Evolutionary conservation across 108 stramenopile species (phyloP), one percentile per base, ranked within the genome.

Genomic region (Stephanodiscus triporus): DNA sequence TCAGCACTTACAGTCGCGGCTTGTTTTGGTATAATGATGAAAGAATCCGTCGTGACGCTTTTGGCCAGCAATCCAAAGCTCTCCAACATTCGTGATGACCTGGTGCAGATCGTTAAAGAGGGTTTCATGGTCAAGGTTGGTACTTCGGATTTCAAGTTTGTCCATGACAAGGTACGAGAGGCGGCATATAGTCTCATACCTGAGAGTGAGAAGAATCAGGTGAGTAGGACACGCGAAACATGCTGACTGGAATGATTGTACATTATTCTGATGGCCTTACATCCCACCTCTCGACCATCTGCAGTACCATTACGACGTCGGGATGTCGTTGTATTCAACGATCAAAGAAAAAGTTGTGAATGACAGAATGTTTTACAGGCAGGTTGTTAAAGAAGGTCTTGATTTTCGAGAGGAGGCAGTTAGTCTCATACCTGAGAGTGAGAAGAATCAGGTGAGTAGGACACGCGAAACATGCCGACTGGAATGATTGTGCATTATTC

Each of bases 171-270:
- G 51, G 67, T 86, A 14, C 76, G 70, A 45, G 83, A 86, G 67
- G 85, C 85, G 29, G 85, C 85, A 6, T 86, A 86, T 57, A 77
- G 70, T 17, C 53, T 86, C 63, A 77, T 86, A 20, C 62, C 84
- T 20, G 51, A 80, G 4, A 59, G 60, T 23, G 75, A 72, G 30
- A 72, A 72, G 62, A 60, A 54, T 29, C 38, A 72, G 71, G 57
- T 61, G 19, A 37, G 56, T 58, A 34, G 17, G 32, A 16, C 47
- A 50, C 0, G n/a, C 16, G 43, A 45, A 45, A 45, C 43, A 16
- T 45, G 3, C 14, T n/a, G 43, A 16, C 43, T 16, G 43, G 16
- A 40, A 45, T 16, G 40, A 11, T 42, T 42, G 9, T 9, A 9
- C 11, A 42, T n/a, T 42, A 13, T 42, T 42, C 11, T 42, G 40